These are phyloP conservation scores for Talaromyces sp. DNA, from an alignment of 2,329 filamentous ascomycete genomes.

Conservation along the genomic window DNA sequence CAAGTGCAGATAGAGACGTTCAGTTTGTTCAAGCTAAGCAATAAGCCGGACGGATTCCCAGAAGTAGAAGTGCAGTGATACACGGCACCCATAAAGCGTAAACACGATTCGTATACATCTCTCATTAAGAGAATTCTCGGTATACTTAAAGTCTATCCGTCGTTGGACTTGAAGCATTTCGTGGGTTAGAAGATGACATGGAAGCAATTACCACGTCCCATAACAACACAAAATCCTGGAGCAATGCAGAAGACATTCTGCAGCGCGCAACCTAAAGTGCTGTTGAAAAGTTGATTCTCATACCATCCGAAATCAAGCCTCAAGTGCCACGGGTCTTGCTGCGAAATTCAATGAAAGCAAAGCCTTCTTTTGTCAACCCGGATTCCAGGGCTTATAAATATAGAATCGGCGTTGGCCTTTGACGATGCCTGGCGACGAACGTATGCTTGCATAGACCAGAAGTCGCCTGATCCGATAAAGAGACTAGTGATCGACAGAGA, in stretches of 20 bases:
- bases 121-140: background rate
- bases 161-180: background rate
- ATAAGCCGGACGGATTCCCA: background rate
- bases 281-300: background rate
- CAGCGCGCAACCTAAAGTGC: background rate
- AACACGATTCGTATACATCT: conserved; percentile 4
- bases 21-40: conserved; percentile 41
- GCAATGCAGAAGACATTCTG: too few species aligned
- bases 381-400: background rate
- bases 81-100: background rate
- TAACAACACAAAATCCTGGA: too few species aligned
- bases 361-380: background rate
- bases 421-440: background rate
- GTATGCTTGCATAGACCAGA: background rate
- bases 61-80: background rate
- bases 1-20: conserved; percentile 60
- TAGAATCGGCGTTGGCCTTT: background rate
- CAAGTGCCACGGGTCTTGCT: background rate
- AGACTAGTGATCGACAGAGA: background rate
- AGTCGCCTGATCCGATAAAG: background rate
- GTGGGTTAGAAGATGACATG: background rate
- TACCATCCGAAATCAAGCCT: background rate
- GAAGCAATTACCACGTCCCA: background rate
- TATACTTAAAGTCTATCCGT: background rate
- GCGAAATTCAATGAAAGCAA: background rate